A percentile compares a stretch with the other conserved stretches of the same genome.
Evolutionary conservation across 192 early-diverging fungal genomes (phyloP).

Genomic region (Obelidium mucronatum): DNA sequence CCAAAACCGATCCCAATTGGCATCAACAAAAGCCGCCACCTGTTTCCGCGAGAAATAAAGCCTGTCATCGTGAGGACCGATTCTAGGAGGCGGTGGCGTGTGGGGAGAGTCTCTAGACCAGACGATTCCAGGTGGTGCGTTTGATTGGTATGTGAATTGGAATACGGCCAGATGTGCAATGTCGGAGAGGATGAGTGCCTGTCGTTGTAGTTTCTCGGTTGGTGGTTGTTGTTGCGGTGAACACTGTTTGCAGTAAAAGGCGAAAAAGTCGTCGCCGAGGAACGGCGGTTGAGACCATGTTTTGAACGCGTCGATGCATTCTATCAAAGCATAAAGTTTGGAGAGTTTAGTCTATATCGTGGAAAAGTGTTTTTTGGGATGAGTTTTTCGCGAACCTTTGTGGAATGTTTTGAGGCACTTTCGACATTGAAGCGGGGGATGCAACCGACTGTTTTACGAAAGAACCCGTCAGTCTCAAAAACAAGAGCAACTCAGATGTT

Average conservation of each 20-base stretch:
- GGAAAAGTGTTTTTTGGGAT: no score
- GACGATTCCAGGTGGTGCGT: conserved; percentile 36
- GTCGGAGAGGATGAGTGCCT: conserved; percentile 66
- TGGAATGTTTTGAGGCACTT: conserved; percentile 40
- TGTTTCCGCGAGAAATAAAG: conserved; percentile 56
- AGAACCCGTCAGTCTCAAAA: neutral
- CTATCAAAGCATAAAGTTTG: no score
- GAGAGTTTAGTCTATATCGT: neutral
- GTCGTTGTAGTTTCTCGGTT: conserved; percentile 63
- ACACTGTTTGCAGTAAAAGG: conserved; percentile 66
- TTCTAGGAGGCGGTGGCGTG: neutral
- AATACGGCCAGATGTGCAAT: conserved; percentile 73
- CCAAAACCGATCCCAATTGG: conserved; percentile 75
- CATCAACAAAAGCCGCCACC: conserved; percentile 70
- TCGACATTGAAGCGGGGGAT: conserved; percentile 26
- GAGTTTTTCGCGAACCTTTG: no score
- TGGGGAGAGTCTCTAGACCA: conserved; percentile 40
- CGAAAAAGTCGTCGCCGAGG: conserved; percentile 74
- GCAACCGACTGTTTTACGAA: neutral
- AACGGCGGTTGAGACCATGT: conserved; percentile 63
- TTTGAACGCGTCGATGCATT: conserved; percentile 62
- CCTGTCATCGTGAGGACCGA: conserved; percentile 33
- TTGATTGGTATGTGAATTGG: conserved; percentile 58
- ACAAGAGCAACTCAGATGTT: no score
- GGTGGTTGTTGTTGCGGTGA: conserved; percentile 41